Base-by-base conservation (phyloP, 2,329 filamentous ascomycete genomes). In the Verticillium dahliae region DNA sequence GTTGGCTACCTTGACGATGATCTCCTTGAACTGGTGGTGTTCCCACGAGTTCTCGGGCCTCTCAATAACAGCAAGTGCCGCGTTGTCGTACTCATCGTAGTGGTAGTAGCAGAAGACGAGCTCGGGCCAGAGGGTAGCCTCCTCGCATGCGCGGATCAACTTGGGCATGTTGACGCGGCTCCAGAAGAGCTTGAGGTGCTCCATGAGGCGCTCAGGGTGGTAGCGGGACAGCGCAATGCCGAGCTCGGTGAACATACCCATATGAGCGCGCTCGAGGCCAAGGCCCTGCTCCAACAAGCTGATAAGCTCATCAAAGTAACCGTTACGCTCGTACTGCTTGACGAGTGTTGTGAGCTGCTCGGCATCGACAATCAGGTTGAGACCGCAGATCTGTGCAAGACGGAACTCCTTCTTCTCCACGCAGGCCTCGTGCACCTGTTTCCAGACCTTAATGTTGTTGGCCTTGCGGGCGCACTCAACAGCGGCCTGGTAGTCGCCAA, bases 371-470 rank as follows among this genome's bases (percentile, higher is more conserved):
- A 99, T 97, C 63, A 99, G 83, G 80, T 99, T 98, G 64, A 99
- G 87, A 83, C 96, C 96, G 72, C 95, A 99, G 70, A 99, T 99
- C 79, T 98, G 95, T 33, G 96, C 95, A 63, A 99, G 89, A 65
- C 94, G 91, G 87, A 99, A 99, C 75, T 99, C 95, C 81, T 97
- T 98, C 87, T 98, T 99, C 65, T 86, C 87, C 67, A 99, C 91
- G 73, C 95, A 99, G 27, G 94, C 95, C 72, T 92, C 90, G 78
- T 98, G 96, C 68, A 99, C 95, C 78, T 99, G 91, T 79, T 95
- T 96, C 95, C 95, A 99, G 59, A 99, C 95, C 81, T 96, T 97
- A 78, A 97, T 93, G 77, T 92, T 98, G 83, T 98, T 99, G 70
- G 95, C 95, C 80, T 99, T 98, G 74, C 95, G 91, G 33, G 96